A percentile compares a stretch with the other conserved stretches of the same genome.
phyloP scores from a whole-genome alignment of 163 green algal genomes.

The Volvox carteri region DNA sequence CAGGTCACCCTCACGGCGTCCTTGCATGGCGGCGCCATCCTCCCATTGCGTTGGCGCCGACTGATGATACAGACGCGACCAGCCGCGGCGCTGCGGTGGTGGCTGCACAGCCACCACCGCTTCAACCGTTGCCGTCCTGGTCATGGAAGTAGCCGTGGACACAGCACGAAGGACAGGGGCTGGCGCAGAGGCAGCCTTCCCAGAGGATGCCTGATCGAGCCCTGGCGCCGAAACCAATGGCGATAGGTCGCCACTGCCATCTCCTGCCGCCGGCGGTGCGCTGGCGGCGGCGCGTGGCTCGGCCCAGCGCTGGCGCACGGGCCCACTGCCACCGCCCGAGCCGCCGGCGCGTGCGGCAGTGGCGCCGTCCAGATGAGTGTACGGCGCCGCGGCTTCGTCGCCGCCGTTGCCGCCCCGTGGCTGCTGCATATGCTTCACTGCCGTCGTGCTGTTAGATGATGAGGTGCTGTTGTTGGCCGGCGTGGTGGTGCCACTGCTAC shows the following conservation, averaged over 20 bases:
- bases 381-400: background rate
- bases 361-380: background rate
- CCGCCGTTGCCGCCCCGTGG: background rate
- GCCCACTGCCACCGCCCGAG: background rate
- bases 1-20: background rate
- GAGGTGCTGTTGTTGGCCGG: background rate
- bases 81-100: background rate
- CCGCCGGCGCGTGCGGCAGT: background rate
- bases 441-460: background rate
- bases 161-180: background rate
- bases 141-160: conserved; percentile 6
- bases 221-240: background rate
- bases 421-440: background rate
- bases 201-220: background rate
- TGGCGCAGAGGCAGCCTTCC: background rate
- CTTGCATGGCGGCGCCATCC: too few species aligned
- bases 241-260: background rate
- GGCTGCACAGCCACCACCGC: background rate
- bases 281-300: background rate
- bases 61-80: too few species aligned
- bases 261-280: background rate
- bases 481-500: background rate
- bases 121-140: background rate
- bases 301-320: background rate
- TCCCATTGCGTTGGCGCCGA: too few species aligned